Evolutionary conservation across 1,139 yeast genomes (phyloP), one percentile per base, ranked within the genome.

Genomic region (Pichia terricola): DNA sequence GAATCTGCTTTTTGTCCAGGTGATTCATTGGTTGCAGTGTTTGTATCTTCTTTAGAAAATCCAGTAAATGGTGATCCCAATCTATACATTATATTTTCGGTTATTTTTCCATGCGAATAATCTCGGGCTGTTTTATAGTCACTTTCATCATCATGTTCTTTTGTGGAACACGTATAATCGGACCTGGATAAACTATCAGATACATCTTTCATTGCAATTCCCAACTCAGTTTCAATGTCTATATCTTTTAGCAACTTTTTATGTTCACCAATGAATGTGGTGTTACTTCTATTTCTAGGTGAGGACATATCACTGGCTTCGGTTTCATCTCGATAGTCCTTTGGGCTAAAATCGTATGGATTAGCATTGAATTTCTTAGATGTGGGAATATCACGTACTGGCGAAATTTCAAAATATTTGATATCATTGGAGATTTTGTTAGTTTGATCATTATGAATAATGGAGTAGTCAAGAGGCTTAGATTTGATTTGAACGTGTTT

Each of bases 401-500:
- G 47, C 1, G 39, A 30, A 30, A 49, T 32, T 30, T 49, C 52
- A 37, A 46, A 49, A 38, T 41, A 49, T 31, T 38, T 41, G 6
- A 37, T 16, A 2, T 34, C 43, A 22, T 11, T 31, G 3, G 3
- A 4, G 28, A 26, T 31, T 9, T 26, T 35, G 9, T 36, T 28
- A 26, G 32, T 36, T 5, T 39, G 5, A 5, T 35, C 38, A 25
- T 41, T 41, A 5, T 44, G 46, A 5, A 46, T 41, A 3, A 34
- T 32, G 7, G 22, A 33, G 16, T 16, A 35, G 28, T 41, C 43
- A 4, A 37, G 30, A 5, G 41, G 33, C 11, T 46, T 26, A 7
- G 16, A 68, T 3, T 73, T 4, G 43, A 56, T 3, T n/a, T 48
- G 50, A 5, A 57, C 45, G 2, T 52, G 67, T 38, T 70, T 71